These are phyloP conservation scores for Didymellaceae sp. DNA, from an alignment of 2,329 filamentous ascomycete species.

Conservation along the genomic window DNA sequence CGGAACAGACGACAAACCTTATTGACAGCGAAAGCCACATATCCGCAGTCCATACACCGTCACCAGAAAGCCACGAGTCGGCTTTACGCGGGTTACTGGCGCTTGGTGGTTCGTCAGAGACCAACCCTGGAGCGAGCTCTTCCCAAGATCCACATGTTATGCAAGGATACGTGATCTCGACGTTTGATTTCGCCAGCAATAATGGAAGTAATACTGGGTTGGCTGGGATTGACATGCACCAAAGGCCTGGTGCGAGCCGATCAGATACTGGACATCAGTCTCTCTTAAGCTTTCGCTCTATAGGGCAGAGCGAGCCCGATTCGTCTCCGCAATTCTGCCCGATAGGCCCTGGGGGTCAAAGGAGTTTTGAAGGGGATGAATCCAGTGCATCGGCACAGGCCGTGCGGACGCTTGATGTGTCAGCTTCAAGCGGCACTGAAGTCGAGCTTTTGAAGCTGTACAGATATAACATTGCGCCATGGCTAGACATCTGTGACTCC, in stretches of 20 bases:
- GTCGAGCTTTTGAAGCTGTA: slow-evolving; percentile 54
- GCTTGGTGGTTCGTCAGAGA: slow-evolving; percentile 16
- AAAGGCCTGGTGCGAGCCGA: not conserved
- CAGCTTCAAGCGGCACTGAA: slow-evolving; percentile 7
- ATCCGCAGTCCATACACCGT: slow-evolving; percentile 9
- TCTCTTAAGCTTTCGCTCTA: too few relatives aligned
- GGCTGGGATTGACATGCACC: not conserved
- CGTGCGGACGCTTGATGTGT: not conserved
- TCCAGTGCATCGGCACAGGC: not conserved
- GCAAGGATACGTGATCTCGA: too few relatives aligned
- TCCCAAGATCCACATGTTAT: too few relatives aligned
- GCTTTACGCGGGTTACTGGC: slow-evolving; percentile 30
- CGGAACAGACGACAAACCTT: too few relatives aligned
- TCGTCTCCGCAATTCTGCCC: not conserved
- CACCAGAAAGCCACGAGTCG: slow-evolving; percentile 28
- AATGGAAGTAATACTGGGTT: not conserved
- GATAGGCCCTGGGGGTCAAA: too few relatives aligned
- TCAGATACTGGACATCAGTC: not conserved
- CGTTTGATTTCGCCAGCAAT: not conserved
- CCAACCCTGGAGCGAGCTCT: not conserved
- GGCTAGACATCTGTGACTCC: slow-evolving; percentile 65
- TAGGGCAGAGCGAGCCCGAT: not conserved
- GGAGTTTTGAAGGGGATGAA: too few relatives aligned
- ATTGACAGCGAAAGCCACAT: too few relatives aligned
- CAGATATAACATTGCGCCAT: slow-evolving; percentile 61